A percentile compares a stretch with the other conserved stretches of the same genome.
phyloP scores from a whole-genome alignment of 176 grass and related monocot genomes.

The Oryza meridionalis region DNA sequence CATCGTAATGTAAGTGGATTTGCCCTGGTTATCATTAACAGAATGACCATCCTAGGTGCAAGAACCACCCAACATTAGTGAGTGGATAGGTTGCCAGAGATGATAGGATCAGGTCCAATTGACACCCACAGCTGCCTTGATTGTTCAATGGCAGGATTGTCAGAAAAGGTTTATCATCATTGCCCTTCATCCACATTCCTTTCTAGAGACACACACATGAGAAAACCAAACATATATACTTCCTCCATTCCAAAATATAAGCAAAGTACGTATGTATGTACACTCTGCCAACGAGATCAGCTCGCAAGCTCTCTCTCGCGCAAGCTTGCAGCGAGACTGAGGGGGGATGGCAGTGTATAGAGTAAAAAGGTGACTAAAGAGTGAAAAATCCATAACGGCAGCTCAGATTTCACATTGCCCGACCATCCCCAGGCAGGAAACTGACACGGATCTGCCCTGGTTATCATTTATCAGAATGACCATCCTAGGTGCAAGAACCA shows the following conservation, averaged over 20 bases:
- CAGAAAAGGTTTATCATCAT: not conserved
- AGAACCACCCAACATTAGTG: not conserved
- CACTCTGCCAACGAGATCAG: not conserved
- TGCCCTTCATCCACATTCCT: not conserved
- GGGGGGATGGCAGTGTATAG: not conserved
- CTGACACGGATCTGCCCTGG: too few species aligned
- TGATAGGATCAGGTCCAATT: too few species aligned
- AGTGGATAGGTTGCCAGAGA: not conserved
- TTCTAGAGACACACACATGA: too few species aligned
- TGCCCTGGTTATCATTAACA: constrained; percentile 15
- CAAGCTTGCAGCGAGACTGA: too few species aligned
- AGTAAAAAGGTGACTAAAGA: not conserved
- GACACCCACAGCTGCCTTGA: not conserved
- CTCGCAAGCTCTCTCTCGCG: not conserved
- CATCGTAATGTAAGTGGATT: not conserved
- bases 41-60: constrained; percentile 36
- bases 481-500: too few species aligned
- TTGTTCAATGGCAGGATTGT: not conserved
- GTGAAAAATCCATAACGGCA: not conserved
- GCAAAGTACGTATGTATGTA: constrained; percentile 4
- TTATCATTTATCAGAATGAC: too few species aligned
- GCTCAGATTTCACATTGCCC: constrained; percentile 34
- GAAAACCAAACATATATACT: too few species aligned
- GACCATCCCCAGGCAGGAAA: not conserved
- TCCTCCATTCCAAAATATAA: not conserved